Conservation (phyloP, 2,329 filamentous ascomycete species). For the Didymella pomorum region DNA sequence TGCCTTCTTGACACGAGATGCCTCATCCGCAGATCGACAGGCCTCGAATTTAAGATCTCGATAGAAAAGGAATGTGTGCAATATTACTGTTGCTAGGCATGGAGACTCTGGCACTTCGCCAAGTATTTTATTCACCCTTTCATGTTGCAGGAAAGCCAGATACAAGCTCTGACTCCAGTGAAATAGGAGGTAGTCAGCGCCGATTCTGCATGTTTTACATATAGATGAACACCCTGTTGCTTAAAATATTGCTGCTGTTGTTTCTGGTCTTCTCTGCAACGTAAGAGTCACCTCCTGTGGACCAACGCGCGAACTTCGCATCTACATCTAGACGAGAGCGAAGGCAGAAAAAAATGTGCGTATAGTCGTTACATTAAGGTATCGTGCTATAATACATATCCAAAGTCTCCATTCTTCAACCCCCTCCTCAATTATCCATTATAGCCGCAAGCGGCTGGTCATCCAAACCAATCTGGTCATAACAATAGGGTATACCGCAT, state of each 20-base stretch:
- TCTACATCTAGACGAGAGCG: too few species aligned
- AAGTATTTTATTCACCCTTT: too few species aligned
- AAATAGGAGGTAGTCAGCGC: too few species aligned
- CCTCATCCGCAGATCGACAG: constrained; percentile 24
- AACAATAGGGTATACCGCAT: constrained; percentile 5
- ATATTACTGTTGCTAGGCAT: neutral
- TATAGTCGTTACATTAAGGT: neutral
- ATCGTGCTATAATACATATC: neutral
- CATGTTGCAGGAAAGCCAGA: too few species aligned
- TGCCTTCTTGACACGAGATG: constrained; percentile 27
- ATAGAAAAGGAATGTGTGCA: neutral
- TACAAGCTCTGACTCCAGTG: too few species aligned
- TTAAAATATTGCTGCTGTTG: too few species aligned
- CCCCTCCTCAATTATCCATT: neutral
- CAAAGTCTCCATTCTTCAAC: neutral
- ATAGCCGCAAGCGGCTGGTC: neutral
- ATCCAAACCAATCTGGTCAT: neutral
- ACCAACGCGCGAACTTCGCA: too few species aligned
- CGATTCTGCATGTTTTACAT: too few species aligned
- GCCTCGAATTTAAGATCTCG: neutral
- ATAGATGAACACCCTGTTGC: too few species aligned
- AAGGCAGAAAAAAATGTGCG: neutral
- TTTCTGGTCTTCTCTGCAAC: too few species aligned
- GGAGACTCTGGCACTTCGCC: too few species aligned
- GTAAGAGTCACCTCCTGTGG: too few species aligned